Evolutionary conservation across 148 eudicot species (phyloP), one percentile per base, ranked within the genome.

Genomic region (Arbutus unedo): DNA sequence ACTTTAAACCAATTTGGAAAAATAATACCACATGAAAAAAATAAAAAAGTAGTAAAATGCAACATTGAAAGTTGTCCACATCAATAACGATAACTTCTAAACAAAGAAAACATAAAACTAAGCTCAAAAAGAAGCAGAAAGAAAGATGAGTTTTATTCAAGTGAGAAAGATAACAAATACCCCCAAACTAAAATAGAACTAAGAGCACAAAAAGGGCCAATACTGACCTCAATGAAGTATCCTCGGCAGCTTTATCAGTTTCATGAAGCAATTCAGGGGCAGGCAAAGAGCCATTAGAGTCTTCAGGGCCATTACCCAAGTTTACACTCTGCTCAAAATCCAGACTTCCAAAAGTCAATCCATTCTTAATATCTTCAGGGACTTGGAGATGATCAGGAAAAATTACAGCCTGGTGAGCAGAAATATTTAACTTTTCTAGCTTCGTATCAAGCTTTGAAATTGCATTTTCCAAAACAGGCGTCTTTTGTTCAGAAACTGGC

Each of bases 371-470:
- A 45, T 92, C 85, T 82, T 92, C 97, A 54, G 97, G 93, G 54
- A 93, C 95, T 83, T 90, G 93, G 62, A 93, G 85, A 81, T 92
- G 92, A 78, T 92, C 86, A 41, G 95, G 97, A 73, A 92, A 90
- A 80, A 93, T 89, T 78, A 92, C 95, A 88, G 89, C 88, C 68
- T 88, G 88, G 56, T 82, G 84, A 87, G 87, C 80, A 45, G 85
- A 83, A 66, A 85, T 48, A 44, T 84, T 86, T 55, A 89, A 83
- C 56, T 90, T 90, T 68, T 82, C 89, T 72, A 80, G 78, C 89
- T 85, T 90, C 71, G 75, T 85, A 75, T 85, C 92, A 70, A 84
- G 87, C 87, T 89, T 86, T 85, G 90, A 80, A 75, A 87, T 50
- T 51, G 86, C 82, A 71, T 81, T 82, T 64, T 91, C 85, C 81